These are phyloP conservation scores for Rheum nobile DNA, from an alignment of 148 eudicot genomes.

Conservation along the genomic window DNA sequence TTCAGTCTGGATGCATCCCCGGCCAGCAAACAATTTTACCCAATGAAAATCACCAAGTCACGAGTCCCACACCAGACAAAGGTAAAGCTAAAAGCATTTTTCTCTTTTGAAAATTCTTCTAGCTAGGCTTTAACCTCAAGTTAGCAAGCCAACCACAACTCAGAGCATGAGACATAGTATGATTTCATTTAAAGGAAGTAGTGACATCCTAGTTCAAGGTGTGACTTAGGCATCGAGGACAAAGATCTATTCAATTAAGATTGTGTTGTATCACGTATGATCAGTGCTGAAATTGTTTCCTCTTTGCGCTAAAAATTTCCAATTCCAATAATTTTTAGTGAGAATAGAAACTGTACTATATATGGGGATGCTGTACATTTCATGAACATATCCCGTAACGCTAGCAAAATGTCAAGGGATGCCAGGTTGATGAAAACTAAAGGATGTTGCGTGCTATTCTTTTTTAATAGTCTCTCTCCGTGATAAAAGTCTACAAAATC, in stretches of 20 bases:
- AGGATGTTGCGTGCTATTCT: not conserved
- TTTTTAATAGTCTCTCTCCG: not conserved
- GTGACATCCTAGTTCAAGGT: not conserved
- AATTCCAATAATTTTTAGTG: not conserved
- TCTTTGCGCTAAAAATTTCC: not conserved
- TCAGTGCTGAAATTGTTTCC: not conserved
- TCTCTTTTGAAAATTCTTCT: not conserved
- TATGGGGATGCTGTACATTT: not conserved
- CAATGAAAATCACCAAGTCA: not conserved
- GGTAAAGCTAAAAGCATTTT: not conserved
- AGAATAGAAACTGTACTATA: not conserved
- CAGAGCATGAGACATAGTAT: not conserved
- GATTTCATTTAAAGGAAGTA: not conserved
- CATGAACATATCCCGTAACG: not conserved
- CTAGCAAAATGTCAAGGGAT: not conserved
- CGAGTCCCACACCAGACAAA: not conserved
- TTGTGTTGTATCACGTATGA: not conserved
- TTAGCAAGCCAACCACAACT: not conserved
- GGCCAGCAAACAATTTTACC: not conserved
- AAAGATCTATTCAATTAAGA: not conserved
- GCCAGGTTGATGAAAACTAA: not conserved
- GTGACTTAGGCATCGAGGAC: not conserved
- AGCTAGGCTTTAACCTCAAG: not conserved
- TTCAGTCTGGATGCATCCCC: not conserved
- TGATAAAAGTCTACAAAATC: not conserved